Evolutionary conservation across 2,329 filamentous ascomycete species (phyloP), one percentile per base, ranked within the genome.

Genomic region (Metarhizium sp.): DNA sequence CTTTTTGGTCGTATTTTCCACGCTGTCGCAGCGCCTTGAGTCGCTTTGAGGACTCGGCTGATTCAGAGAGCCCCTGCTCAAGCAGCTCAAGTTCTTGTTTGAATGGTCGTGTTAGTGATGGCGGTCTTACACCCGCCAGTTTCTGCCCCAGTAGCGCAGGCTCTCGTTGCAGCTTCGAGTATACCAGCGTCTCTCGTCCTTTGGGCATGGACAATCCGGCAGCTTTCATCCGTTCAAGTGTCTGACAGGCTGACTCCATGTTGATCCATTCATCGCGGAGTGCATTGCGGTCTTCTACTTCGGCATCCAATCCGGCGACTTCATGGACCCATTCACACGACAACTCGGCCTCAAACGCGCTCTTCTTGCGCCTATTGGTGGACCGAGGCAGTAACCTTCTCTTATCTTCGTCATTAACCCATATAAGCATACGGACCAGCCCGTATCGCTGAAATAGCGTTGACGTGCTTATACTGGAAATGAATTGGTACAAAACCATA

Each of bases 391-490:
- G 57, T 1, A 89, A 61, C 1, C 68, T 59, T 6, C 69, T 63
- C 59, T 82, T 82, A 55, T 90, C 86, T 0, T 79, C 73, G 47
- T 85, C 75, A 1, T 80, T 77, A 3, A 85, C 64, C 85, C 91
- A 92, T 43, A 92, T 66, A 1, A 97, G 77, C 75, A 92, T 86
- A 51, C 91, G 84, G 3, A 95, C 85, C 18, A 85, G 79, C 3
- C 92, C 92, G 66, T 90, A 92, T 32, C 76, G 75, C 62, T 96
- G 87, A 61, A 95, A 81, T 0, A 86, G 74, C 0, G 75, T 69
- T 51, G 82, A 76, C 2, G 75, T 72, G 58, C 82, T 77, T 54
- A 88, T 80, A 52, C 79, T 76, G 47, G 70, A 73, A 61, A 85
- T 74, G 56, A 89, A 78, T 64, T 88, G 83, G 64, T 82, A 78